phyloP scores from a whole-genome alignment of 106 monocot species.

The Dioscorea zingiberensis region DNA sequence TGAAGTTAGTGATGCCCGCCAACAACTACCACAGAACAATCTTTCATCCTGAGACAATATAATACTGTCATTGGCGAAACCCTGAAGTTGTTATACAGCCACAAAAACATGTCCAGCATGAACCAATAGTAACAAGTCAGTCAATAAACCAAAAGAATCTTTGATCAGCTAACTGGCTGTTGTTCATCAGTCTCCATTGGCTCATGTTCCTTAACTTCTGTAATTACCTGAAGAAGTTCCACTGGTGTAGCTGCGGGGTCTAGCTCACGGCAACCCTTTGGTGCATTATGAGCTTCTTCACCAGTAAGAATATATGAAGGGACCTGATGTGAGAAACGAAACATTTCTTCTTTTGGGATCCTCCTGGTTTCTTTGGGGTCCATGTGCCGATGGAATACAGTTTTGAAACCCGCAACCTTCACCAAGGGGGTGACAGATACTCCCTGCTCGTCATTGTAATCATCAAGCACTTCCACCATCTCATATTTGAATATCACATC shows the following conservation, averaged over 20 bases:
- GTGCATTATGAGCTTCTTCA: slow-evolving; percentile 44
- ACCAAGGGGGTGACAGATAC: slow-evolving; percentile 38
- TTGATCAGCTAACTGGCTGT: slow-evolving; percentile 13
- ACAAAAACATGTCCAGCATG: not conserved
- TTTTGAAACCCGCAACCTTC: slow-evolving; percentile 62
- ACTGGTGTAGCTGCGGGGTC: slow-evolving; percentile 58
- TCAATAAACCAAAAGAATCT: not conserved
- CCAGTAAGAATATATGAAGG: slow-evolving; percentile 45
- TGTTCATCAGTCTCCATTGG: slow-evolving; percentile 13
- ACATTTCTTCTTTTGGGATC: slow-evolving; percentile 51
- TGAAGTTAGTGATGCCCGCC: too few species aligned
- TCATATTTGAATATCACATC: slow-evolving; percentile 58
- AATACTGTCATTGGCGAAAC: not conserved
- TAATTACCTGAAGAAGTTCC: slow-evolving; percentile 42
- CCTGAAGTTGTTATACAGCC: not conserved
- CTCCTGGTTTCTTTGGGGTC: slow-evolving; percentile 34
- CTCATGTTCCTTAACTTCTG: slow-evolving; percentile 26
- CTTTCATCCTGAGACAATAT: not conserved
- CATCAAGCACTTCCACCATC: slow-evolving; percentile 61
- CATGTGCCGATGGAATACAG: slow-evolving; percentile 38
- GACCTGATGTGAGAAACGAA: slow-evolving; percentile 56
- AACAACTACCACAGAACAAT: not conserved
- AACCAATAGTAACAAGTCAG: not conserved
- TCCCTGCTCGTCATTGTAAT: slow-evolving; percentile 45
- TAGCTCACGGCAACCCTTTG: slow-evolving; percentile 52